Percentiles rank a stretch among this genome's conserved stretches.
Conservation (phyloP, 352 stramenopile genomes). For the Pythium utonaiense region DNA sequence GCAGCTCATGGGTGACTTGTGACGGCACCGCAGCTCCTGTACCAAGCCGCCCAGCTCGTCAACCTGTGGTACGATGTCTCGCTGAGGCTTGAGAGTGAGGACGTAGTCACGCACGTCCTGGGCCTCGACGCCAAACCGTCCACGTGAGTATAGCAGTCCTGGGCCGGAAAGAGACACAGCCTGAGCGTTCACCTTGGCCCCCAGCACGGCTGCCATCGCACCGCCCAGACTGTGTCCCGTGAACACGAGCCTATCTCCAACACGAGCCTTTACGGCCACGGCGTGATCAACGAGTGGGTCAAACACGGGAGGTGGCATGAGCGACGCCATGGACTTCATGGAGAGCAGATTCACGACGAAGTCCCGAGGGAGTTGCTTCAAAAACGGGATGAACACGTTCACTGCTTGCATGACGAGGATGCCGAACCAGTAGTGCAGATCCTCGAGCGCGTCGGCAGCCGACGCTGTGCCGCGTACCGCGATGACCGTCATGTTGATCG, state of each 20-base stretch:
- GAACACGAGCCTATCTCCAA: slow-evolving; percentile 62
- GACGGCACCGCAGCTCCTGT: slow-evolving; percentile 73
- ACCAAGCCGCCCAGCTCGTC: slow-evolving; percentile 74
- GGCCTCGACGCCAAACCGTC: slow-evolving; percentile 57
- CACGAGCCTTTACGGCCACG: slow-evolving; percentile 30
- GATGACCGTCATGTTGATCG: slow-evolving; percentile 33
- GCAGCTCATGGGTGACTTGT: slow-evolving; percentile 60
- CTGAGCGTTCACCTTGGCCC: slow-evolving; percentile 65
- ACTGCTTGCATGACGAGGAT: slow-evolving; percentile 34
- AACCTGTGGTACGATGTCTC: slow-evolving; percentile 76
- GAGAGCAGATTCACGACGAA: slow-evolving; percentile 35
- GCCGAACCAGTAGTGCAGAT: slow-evolving; percentile 40
- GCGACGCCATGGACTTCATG: slow-evolving; percentile 22
- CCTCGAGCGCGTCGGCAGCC: slow-evolving; percentile 33
- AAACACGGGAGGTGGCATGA: slow-evolving; percentile 67
- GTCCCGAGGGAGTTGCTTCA: slow-evolving; percentile 30
- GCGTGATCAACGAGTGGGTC: slow-evolving; percentile 54
- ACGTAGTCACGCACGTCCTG: slow-evolving; percentile 73
- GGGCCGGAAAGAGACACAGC: slow-evolving; percentile 77
- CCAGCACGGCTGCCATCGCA: slow-evolving; percentile 72
- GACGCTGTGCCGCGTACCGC: slow-evolving; percentile 32
- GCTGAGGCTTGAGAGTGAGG: slow-evolving; percentile 73
- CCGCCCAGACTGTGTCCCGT: slow-evolving; percentile 77
- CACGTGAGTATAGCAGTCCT: slow-evolving; percentile 66
- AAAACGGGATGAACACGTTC: slow-evolving; percentile 36